A percentile compares a stretch with the other conserved stretches of the same genome.
phyloP scores from a whole-genome alignment of 345 rosid genomes.

The Erodium maritimum region DNA sequence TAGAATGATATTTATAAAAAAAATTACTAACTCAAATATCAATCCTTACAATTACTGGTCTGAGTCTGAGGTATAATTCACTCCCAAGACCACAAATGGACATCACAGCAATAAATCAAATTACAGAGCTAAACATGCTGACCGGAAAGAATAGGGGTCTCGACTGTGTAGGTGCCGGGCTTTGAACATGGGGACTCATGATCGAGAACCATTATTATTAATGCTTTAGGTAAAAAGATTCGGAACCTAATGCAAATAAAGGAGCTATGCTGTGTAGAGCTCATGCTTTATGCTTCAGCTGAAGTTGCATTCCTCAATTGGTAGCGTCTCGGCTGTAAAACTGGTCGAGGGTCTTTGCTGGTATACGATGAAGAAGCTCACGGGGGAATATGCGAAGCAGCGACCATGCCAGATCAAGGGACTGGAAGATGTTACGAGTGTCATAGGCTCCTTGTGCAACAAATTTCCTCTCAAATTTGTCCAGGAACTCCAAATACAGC shows the following conservation, averaged over 20 bases:
- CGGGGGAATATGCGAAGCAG: slow-evolving; percentile 97
- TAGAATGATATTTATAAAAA: no score
- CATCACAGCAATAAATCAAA: not conserved
- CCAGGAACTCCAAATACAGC: slow-evolving; percentile 88
- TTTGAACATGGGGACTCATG: not conserved
- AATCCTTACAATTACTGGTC: no score
- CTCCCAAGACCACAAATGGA: not conserved
- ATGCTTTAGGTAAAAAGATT: not conserved
- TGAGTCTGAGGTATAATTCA: no score
- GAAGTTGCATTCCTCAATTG: slow-evolving; percentile 20
- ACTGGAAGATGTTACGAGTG: slow-evolving; percentile 84
- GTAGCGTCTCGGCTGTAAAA: slow-evolving; percentile 71
- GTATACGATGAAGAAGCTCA: slow-evolving; percentile 95
- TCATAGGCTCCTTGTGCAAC: slow-evolving; percentile 93
- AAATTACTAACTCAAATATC: no score
- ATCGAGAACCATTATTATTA: not conserved
- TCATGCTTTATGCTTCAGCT: not conserved
- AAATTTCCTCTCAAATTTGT: slow-evolving; percentile 89
- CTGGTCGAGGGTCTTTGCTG: slow-evolving; percentile 83
- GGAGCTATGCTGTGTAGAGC: slow-evolving; percentile 2
- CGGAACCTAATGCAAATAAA: slow-evolving; percentile 5
- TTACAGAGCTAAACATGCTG: not conserved
- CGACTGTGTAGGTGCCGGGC: no score
- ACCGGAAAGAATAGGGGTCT: no score
- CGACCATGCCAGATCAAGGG: slow-evolving; percentile 94